These are phyloP conservation scores for Yarrowia sp. DNA, from an alignment of 805 yeast genomes.

Conservation along the genomic window DNA sequence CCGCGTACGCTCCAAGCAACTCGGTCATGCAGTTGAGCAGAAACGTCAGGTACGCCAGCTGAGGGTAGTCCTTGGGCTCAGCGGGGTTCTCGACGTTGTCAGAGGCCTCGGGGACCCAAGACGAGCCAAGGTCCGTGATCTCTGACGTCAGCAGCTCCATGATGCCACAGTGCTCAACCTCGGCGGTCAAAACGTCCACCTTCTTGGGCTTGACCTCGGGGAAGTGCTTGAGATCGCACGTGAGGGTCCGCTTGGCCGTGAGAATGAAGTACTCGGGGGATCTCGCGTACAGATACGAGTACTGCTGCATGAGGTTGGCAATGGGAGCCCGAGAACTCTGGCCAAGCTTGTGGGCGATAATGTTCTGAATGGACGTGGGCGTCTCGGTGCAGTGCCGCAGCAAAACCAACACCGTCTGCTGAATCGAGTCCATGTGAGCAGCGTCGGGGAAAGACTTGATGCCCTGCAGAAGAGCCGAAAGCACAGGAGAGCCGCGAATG, in stretches of 20 bases:
- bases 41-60: slow-evolving; percentile 53
- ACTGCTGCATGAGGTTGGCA: slow-evolving; percentile 29
- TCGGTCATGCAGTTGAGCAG: slow-evolving; percentile 68
- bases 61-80: slow-evolving; percentile 36
- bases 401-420: slow-evolving; percentile 52
- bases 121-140: slow-evolving; percentile 50
- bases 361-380: slow-evolving; percentile 46
- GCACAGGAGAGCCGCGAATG: slow-evolving; percentile 49
- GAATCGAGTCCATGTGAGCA: slow-evolving; percentile 43
- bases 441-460: slow-evolving; percentile 42
- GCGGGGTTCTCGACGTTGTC: slow-evolving; percentile 31
- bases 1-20: slow-evolving; percentile 71
- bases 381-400: slow-evolving; percentile 72
- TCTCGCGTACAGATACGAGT: slow-evolving; percentile 39
- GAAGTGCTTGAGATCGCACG: slow-evolving; percentile 21
- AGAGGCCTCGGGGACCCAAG: slow-evolving; percentile 40
- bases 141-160: slow-evolving; percentile 63
- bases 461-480: slow-evolving; percentile 49
- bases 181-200: slow-evolving; percentile 1
- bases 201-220: slow-evolving; percentile 23
- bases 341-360: slow-evolving; percentile 52
- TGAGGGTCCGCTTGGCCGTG: slow-evolving; percentile 30
- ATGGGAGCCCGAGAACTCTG: slow-evolving; percentile 33
- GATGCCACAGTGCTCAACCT: slow-evolving; percentile 49
- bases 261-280: slow-evolving; percentile 52